A percentile compares a stretch with the other conserved stretches of the same genome.
These are phyloP conservation scores for Diutina mesorugosa DNA, from an alignment of 1,139 yeast genomes.

Conservation along the genomic window DNA sequence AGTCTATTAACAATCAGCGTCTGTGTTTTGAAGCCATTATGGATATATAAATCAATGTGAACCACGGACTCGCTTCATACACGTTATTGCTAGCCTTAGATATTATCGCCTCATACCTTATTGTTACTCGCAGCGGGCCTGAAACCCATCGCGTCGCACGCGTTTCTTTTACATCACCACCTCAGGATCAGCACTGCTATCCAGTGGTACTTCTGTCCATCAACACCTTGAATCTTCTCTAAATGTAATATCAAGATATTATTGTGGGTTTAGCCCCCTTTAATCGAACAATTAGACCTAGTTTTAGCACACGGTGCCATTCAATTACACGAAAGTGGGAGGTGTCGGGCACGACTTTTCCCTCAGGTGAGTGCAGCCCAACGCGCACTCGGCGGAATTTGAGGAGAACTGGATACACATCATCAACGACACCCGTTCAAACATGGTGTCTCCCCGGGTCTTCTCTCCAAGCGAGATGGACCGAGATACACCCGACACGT, in stretches of 20 bases:
- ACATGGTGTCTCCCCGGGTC: neutral
- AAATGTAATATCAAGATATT: no score
- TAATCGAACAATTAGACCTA: no score
- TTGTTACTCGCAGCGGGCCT: no score
- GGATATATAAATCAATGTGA: no score
- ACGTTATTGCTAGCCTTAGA: no score
- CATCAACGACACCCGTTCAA: neutral
- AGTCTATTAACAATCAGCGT: no score
- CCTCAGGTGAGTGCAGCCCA: neutral
- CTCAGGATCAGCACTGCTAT: neutral
- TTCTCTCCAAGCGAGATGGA: neutral
- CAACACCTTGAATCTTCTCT: no score
- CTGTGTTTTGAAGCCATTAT: no score
- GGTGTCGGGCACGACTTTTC: neutral
- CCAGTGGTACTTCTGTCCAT: neutral
- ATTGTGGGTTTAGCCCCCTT: no score
- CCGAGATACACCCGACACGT: slow-evolving; percentile 1
- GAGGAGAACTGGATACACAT: neutral
- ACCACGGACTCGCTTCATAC: no score
- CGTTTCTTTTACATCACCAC: neutral
- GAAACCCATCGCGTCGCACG: neutral
- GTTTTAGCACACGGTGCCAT: neutral
- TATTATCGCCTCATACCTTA: neutral
- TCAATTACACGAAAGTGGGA: neutral
- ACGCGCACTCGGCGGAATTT: neutral